A percentile compares a stretch with the other conserved stretches of the same genome.
Conservation (phyloP, 2,329 filamentous ascomycete genomes). For the Chaetomium strumarium region DNA sequence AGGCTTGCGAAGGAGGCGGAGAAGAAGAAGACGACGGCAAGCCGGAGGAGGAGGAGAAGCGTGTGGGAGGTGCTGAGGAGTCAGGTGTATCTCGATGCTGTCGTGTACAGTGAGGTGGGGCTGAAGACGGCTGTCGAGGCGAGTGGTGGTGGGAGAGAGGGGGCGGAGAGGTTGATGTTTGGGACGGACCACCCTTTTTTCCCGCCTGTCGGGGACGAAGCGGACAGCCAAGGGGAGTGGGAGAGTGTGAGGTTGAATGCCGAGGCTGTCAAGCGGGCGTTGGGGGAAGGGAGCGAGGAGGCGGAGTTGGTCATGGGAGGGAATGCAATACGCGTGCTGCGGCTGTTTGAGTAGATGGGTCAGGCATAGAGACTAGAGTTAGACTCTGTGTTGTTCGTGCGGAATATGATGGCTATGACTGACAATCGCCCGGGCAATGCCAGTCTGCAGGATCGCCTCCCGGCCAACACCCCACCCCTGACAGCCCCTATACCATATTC, state of each 20-base stretch:
- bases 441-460: too few relatives aligned
- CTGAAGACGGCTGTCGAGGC: conserved; percentile 65
- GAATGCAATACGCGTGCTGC: conserved; percentile 28
- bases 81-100: conserved; percentile 84
- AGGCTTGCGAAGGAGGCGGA: conserved; percentile 55
- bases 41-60: conserved; percentile 37
- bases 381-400: background rate
- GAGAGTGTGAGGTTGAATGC: conserved; percentile 55
- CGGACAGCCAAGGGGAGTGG: conserved; percentile 51
- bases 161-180: conserved; percentile 68
- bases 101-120: conserved; percentile 72
- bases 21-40: conserved; percentile 44
- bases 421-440: too few relatives aligned
- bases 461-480: background rate
- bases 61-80: conserved; percentile 54
- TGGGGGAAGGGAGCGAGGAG: conserved; percentile 24
- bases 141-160: conserved; percentile 36
- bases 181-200: conserved; percentile 83
- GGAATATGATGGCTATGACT: too few relatives aligned
- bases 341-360: conserved; percentile 21
- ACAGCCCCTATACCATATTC: conserved; percentile 24
- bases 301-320: conserved; percentile 26
- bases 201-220: conserved; percentile 57
- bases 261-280: conserved; percentile 23
- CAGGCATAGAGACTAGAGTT: background rate